Conservation (phyloP, 192 early-diverging fungal species). For the Coemansia sp. region DNA sequence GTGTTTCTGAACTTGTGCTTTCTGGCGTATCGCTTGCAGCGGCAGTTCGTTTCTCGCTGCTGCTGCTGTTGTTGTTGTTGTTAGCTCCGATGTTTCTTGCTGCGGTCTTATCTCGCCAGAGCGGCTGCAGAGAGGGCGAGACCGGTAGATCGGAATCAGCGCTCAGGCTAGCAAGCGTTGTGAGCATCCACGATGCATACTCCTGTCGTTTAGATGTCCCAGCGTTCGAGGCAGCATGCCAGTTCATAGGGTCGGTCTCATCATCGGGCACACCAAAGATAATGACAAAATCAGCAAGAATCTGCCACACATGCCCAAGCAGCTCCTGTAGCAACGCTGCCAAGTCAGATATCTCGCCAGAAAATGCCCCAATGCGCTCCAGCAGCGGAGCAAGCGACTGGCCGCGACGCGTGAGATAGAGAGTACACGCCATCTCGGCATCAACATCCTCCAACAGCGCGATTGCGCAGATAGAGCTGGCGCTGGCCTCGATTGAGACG, state of each 20-base stretch:
- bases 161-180: slow-evolving; percentile 39
- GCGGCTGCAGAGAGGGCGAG: slow-evolving; percentile 14
- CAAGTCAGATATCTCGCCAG: background rate
- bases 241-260: background rate
- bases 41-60: background rate
- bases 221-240: background rate
- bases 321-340: slow-evolving; percentile 17
- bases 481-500: slow-evolving; percentile 5
- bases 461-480: slow-evolving; percentile 37
- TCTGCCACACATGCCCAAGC: slow-evolving; percentile 21
- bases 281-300: slow-evolving; percentile 29
- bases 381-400: slow-evolving; percentile 27
- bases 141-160: slow-evolving; percentile 39
- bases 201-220: background rate
- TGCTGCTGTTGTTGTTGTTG: background rate
- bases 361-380: background rate
- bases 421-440: slow-evolving; percentile 35
- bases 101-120: background rate
- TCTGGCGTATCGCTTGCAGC: background rate
- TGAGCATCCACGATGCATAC: slow-evolving; percentile 37
- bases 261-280: slow-evolving; percentile 27
- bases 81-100: background rate
- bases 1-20: background rate
- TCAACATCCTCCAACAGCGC: slow-evolving; percentile 41
- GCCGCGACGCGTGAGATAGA: slow-evolving; percentile 37